These are phyloP conservation scores for Aspergillus sclerotialis DNA, from an alignment of 2,329 filamentous ascomycete species.

Conservation along the genomic window DNA sequence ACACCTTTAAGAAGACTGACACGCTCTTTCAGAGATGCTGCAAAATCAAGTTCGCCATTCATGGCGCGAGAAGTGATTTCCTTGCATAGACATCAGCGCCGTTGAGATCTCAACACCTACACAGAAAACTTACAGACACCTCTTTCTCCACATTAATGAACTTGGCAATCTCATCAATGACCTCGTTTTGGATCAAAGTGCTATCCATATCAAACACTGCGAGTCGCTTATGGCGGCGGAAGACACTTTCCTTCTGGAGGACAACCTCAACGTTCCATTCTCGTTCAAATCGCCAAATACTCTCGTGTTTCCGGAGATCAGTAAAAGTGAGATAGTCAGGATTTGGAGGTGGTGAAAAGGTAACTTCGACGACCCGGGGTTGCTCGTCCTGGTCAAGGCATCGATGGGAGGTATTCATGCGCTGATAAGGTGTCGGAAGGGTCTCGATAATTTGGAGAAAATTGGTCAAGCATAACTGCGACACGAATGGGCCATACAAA, in stretches of 20 bases:
- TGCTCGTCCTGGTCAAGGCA: conserved; percentile 42
- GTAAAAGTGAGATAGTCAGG: conserved; percentile 47
- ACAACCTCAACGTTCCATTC: conserved; percentile 86
- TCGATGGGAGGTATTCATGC: conserved; percentile 42
- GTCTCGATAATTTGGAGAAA: conserved; percentile 47
- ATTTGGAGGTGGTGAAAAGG: conserved; percentile 44
- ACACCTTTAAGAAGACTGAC: conserved; percentile 77
- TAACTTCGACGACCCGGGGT: conserved; percentile 47
- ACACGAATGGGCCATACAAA: conserved; percentile 48
- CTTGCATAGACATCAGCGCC: conserved; percentile 19
- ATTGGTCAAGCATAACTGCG: conserved; percentile 49
- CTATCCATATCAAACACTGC: conserved; percentile 99
- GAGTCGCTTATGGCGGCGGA: conserved; percentile 71
- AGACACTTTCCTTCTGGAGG: conserved; percentile 66
- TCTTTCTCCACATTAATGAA: conserved; percentile 73
- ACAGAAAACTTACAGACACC: conserved; percentile 54
- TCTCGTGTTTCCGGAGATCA: conserved; percentile 72
- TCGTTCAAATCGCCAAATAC: conserved; percentile 74
- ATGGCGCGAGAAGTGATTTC: conserved; percentile 89
- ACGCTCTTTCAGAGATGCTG: conserved; percentile 71
- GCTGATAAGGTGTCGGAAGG: conserved; percentile 43
- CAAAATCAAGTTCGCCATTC: conserved; percentile 92
- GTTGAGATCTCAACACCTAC: neutral
- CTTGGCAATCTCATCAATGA: conserved; percentile 89
- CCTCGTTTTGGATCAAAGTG: conserved; percentile 93